Percentiles rank a stretch among this genome's conserved stretches.
Evolutionary conservation across 495 filamentous ascomycete species (phyloP).

Genomic region (Lepidopterella palustris): DNA sequence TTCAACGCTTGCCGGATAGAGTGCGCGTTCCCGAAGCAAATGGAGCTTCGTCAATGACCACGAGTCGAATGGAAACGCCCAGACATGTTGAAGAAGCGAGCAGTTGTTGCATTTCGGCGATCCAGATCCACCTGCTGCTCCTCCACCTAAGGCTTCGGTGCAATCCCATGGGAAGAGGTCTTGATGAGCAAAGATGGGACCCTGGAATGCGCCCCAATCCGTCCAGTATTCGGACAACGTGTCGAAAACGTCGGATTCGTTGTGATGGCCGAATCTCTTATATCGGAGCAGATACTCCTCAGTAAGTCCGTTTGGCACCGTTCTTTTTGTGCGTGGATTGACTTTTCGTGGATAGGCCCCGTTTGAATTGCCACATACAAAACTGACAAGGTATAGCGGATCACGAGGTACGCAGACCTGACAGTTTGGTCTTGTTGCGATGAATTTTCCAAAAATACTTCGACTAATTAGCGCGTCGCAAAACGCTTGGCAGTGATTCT

Average conservation of each 20-base stretch:
- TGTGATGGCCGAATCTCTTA: neutral
- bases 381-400: neutral
- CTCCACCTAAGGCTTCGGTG: neutral
- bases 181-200: neutral
- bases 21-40: neutral
- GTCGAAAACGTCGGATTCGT: neutral
- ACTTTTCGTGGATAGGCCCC: neutral
- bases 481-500: neutral
- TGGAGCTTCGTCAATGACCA: neutral
- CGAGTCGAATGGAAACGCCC: neutral
- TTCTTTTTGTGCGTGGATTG: neutral
- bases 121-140: neutral
- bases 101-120: neutral
- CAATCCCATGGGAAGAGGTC: neutral
- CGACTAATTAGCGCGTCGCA: neutral
- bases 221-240: neutral
- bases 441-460: neutral
- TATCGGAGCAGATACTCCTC: neutral
- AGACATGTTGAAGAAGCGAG: neutral
- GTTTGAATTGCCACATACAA: neutral
- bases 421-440: neutral
- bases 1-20: neutral
- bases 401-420: neutral
- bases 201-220: neutral
- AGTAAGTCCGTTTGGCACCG: neutral